phyloP scores from a whole-genome alignment of 228 moss, liverwort and hornwort genomes.

The Sphagnum magellanicum region DNA sequence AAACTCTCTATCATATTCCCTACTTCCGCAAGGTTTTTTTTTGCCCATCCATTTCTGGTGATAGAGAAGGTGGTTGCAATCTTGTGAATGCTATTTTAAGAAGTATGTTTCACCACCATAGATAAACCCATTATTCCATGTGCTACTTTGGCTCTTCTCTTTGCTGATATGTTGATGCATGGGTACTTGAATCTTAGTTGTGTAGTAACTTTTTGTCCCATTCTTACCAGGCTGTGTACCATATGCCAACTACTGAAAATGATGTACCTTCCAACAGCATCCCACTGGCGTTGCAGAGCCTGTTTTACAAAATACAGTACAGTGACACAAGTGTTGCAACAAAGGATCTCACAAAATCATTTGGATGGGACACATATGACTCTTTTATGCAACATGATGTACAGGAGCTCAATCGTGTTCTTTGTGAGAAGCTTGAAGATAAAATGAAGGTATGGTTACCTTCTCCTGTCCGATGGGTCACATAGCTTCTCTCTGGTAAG shows the following conservation, averaged over 20 bases:
- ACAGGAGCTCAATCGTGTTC: constrained; percentile 96
- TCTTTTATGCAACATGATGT: constrained; percentile 99
- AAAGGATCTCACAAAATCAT: constrained; percentile 97
- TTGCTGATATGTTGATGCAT: no score
- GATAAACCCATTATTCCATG: no score
- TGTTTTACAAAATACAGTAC: constrained; percentile 99
- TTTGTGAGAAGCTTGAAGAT: constrained; percentile 98
- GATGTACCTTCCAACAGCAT: constrained; percentile 99
- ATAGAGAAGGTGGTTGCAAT: no score
- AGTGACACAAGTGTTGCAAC: constrained; percentile 99
- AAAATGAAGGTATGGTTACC: constrained; percentile 79
- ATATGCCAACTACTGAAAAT: constrained; percentile 99
- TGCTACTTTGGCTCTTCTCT: no score
- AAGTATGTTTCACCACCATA: no score
- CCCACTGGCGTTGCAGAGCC: constrained; percentile 88
- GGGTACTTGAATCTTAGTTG: no score
- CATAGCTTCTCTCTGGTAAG: no score
- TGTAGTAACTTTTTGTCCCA: no score
- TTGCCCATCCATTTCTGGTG: not conserved
- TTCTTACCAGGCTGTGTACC: constrained; percentile 75
- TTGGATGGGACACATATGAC: constrained; percentile 98
- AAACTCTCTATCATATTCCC: constrained; percentile 94
- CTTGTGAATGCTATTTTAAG: no score
- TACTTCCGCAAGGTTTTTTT: constrained; percentile 83
- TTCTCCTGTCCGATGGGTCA: not conserved